Percentiles rank a stretch among this genome's conserved stretches.
These are phyloP conservation scores for Talaromyces nanjingensis DNA, from an alignment of 495 filamentous ascomycete genomes.

Conservation along the genomic window DNA sequence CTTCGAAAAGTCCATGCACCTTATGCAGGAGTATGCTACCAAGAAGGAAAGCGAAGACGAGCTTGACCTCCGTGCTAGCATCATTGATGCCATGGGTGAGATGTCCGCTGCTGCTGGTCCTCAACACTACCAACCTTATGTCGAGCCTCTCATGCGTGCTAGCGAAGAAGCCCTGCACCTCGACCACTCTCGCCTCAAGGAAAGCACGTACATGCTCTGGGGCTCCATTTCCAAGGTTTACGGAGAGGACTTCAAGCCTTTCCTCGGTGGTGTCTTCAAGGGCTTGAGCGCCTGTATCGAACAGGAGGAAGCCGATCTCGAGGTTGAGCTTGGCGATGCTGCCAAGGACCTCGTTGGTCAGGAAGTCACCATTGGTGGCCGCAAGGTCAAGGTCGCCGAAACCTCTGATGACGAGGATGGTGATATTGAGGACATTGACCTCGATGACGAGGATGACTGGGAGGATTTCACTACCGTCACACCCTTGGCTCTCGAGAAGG, in stretches of 20 bases:
- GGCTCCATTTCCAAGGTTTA: slow-evolving; percentile 92
- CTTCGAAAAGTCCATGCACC: slow-evolving; percentile 81
- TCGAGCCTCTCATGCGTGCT: slow-evolving; percentile 78
- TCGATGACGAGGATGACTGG: slow-evolving; percentile 75
- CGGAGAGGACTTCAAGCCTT: slow-evolving; percentile 78
- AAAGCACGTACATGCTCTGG: slow-evolving; percentile 97
- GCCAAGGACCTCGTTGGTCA: slow-evolving; percentile 71
- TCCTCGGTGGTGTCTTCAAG: slow-evolving; percentile 78
- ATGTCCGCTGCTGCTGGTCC: slow-evolving; percentile 85
- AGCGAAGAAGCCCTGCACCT: slow-evolving; percentile 89
- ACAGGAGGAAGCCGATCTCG: slow-evolving; percentile 81
- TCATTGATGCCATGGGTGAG: slow-evolving; percentile 85
- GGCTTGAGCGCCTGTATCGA: slow-evolving; percentile 79
- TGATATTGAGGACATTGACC: slow-evolving; percentile 55
- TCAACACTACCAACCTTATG: slow-evolving; percentile 81
- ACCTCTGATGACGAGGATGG: slow-evolving; percentile 48
- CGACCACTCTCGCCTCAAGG: slow-evolving; percentile 80
- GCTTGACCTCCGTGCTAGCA: slow-evolving; percentile 79
- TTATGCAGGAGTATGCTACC: slow-evolving; percentile 71
- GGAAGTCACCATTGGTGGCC: slow-evolving; percentile 68
- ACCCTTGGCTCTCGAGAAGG: slow-evolving; percentile 88
- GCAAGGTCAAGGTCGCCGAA: slow-evolving; percentile 73
- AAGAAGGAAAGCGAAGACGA: slow-evolving; percentile 88
- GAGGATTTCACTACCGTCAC: slow-evolving; percentile 76
- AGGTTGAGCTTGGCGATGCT: slow-evolving; percentile 70